These are phyloP conservation scores for Schizosaccharomyces osmophilus DNA, from an alignment of 805 yeast species.

Conservation along the genomic window DNA sequence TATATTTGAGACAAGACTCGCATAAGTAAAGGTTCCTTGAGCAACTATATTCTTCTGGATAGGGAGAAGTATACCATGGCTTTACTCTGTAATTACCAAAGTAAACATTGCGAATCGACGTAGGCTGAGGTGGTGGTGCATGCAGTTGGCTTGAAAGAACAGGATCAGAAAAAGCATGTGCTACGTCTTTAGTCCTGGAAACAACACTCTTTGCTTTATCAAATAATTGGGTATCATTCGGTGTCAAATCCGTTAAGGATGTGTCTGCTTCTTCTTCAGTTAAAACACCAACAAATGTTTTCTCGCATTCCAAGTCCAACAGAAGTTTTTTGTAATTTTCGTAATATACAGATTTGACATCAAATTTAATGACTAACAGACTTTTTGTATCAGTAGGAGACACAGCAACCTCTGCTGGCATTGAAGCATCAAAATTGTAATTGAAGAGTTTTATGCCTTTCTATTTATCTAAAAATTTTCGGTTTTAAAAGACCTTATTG, in stretches of 20 bases:
- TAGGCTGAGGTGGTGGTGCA: not conserved
- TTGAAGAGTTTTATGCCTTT: too few species aligned
- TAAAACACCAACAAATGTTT: constrained; percentile 8
- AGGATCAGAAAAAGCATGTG: not conserved
- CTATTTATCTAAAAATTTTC: too few species aligned
- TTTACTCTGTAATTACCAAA: constrained; percentile 52
- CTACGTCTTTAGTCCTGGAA: not conserved
- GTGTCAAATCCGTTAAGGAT: constrained; percentile 16
- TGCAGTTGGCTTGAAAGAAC: not conserved
- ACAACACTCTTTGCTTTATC: constrained; percentile 1
- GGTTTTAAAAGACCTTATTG: too few species aligned
- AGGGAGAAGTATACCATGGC: constrained; percentile 85
- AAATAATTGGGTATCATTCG: constrained; percentile 11
- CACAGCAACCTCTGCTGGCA: not conserved
- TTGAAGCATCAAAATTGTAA: not conserved
- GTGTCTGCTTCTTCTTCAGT: constrained; percentile 12
- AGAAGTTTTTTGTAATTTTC: not conserved
- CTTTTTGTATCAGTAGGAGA: not conserved
- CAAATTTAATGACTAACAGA: not conserved
- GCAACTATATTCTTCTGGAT: constrained; percentile 60
- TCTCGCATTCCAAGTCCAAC: not conserved
- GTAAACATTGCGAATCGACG: constrained; percentile 33
- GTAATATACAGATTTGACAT: not conserved
- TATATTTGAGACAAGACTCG: constrained; percentile 61
- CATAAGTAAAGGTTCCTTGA: constrained; percentile 47